These are phyloP conservation scores for Aurantiochytrium sp. DNA, from an alignment of 108 stramenopile genomes.

Conservation along the genomic window DNA sequence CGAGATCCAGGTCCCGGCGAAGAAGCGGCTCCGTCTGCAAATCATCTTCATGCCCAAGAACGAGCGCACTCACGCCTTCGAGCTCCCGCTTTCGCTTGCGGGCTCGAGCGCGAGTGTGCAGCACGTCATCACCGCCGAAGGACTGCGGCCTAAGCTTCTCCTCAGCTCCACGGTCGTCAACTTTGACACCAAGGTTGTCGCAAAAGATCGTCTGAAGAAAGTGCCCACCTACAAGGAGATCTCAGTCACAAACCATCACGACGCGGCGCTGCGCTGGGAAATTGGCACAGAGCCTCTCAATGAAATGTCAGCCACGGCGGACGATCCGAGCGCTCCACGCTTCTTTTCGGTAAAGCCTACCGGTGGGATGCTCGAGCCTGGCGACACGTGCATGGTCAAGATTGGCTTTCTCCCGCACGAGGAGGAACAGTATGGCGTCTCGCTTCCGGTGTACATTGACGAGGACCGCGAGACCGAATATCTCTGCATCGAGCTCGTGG, in stretches of 20 bases:
- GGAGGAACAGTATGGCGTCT: conserved; percentile 23
- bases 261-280: conserved; percentile 38
- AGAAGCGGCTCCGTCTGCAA: conserved; percentile 30
- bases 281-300: conserved; percentile 35
- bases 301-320: not conserved
- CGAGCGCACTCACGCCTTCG: conserved; percentile 42
- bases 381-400: conserved; percentile 43
- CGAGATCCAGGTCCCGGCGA: conserved; percentile 34
- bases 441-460: conserved; percentile 2
- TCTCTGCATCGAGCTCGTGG: conserved; percentile 38
- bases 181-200: conserved; percentile 52
- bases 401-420: conserved; percentile 44
- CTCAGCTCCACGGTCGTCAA: conserved; percentile 24
- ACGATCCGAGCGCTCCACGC: not conserved
- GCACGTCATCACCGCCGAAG: conserved; percentile 33
- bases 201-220: conserved; percentile 42
- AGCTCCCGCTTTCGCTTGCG: conserved; percentile 45
- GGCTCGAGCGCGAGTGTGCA: conserved; percentile 27
- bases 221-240: conserved; percentile 48
- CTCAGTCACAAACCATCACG: conserved; percentile 44
- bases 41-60: conserved; percentile 42
- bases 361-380: conserved; percentile 48
- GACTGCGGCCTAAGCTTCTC: conserved; percentile 41
- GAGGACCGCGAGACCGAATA: not conserved
- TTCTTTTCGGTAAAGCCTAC: conserved; percentile 54